phyloP scores from a whole-genome alignment of 257 asterid genomes.

The Salvia hispanica region DNA sequence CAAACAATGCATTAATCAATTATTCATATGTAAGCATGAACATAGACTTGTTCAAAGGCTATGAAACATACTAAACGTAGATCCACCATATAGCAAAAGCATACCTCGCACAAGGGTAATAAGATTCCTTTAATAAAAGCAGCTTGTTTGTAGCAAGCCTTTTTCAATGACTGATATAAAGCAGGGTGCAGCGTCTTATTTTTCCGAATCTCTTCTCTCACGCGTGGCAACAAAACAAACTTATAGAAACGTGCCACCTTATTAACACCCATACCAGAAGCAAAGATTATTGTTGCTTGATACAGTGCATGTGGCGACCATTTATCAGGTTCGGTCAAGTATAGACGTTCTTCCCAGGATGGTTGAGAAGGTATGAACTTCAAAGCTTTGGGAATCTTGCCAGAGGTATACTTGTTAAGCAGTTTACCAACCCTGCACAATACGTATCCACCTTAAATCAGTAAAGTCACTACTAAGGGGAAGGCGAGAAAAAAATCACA shows the following conservation, averaged over 20 bases:
- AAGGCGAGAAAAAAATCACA: background rate
- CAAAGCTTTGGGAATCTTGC: constrained; percentile 90
- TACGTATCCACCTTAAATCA: background rate
- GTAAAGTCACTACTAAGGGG: constrained; percentile 1
- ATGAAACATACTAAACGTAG: background rate
- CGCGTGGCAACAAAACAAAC: constrained; percentile 88
- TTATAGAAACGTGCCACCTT: constrained; percentile 84
- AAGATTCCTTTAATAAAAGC: constrained; percentile 91
- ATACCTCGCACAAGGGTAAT: constrained; percentile 86
- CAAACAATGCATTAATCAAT: background rate
- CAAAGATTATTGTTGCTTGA: constrained; percentile 91
- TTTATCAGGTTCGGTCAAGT: constrained; percentile 84
- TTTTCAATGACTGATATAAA: constrained; percentile 77
- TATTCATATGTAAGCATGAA: too few species aligned
- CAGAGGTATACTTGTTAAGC: constrained; percentile 76
- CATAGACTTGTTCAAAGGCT: too few species aligned
- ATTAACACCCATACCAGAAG: constrained; percentile 83
- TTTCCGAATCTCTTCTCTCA: constrained; percentile 81
- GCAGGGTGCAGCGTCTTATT: constrained; percentile 86
- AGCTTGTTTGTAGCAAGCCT: constrained; percentile 83
- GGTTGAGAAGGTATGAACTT: constrained; percentile 76
- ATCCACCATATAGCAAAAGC: constrained; percentile 6
- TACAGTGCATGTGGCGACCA: constrained; percentile 93
- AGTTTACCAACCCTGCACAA: constrained; percentile 75
- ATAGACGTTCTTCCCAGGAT: constrained; percentile 81